Percentiles rank a stretch among this genome's conserved stretches.
phyloP scores from a whole-genome alignment of 2,329 filamentous ascomycete species.

The Exophiala oligosperma region DNA sequence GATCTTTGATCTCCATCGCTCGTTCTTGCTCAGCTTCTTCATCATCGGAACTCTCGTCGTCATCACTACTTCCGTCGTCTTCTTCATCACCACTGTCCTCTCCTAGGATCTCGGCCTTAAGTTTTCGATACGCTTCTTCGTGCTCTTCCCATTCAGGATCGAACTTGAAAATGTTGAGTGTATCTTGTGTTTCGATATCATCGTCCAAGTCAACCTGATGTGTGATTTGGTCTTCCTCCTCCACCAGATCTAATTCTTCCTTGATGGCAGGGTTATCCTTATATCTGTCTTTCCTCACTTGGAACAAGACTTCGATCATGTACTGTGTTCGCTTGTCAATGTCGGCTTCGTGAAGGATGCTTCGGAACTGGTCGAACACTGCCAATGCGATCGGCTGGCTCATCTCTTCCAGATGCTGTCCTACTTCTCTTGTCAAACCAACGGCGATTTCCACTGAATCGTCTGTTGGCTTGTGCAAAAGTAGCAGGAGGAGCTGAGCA shows the following conservation, averaged over 20 bases:
- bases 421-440: slow-evolving; percentile 86
- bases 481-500: slow-evolving; percentile 86
- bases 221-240: slow-evolving; percentile 97
- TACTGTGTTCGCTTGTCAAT: slow-evolving; percentile 99
- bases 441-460: slow-evolving; percentile 98
- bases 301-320: slow-evolving; percentile 97
- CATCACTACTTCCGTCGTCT: slow-evolving; percentile 54
- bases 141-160: slow-evolving; percentile 88
- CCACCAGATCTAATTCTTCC: slow-evolving; percentile 91
- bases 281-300: slow-evolving; percentile 93
- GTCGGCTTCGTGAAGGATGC: slow-evolving; percentile 91
- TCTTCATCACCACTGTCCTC: slow-evolving; percentile 85
- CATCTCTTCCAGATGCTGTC: slow-evolving; percentile 94
- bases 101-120: slow-evolving; percentile 91
- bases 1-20: slow-evolving; percentile 93
- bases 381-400: slow-evolving; percentile 81
- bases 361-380: slow-evolving; percentile 94
- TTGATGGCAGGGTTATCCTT: slow-evolving; percentile 89
- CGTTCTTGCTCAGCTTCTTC: slow-evolving; percentile 77
- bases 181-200: slow-evolving; percentile 80
- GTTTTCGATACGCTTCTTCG: slow-evolving; percentile 82
- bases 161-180: slow-evolving; percentile 92
- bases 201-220: slow-evolving; percentile 82
- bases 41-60: slow-evolving; percentile 60
- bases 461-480: slow-evolving; percentile 93